Base-by-base conservation (phyloP, 306 rosid genomes). In the Prunus salicina region DNA sequence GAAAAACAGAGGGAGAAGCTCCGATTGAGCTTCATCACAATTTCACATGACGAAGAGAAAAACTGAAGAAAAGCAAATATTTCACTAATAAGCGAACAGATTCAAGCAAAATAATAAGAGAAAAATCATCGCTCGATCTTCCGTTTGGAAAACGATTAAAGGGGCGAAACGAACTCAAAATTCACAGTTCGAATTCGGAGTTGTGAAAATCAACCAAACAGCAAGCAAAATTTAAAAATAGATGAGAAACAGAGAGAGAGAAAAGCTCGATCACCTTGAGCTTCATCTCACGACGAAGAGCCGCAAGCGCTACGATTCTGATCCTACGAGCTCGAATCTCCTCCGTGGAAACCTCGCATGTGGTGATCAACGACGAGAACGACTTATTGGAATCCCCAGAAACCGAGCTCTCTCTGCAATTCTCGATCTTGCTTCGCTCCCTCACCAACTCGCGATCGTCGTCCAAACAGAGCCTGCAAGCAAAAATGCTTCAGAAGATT, bases 231-330 rank as follows among this genome's bases (percentile, higher is more conserved):
- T 20, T 41, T 6, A 8, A 41, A 50, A 65, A 55, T 38, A 11
- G 53, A 46, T 30, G 41, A n/a, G 14, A 6, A 38, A 7, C 2
- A 28, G 47, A 67, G 28, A 49, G 60, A 69, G 53, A 27, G 15
- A 25, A 61, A 11, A 10, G 41, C 53, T 47, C 34, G 28, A 56
- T 20, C 62, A 91, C 97, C 89, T 85, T 84, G 71, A 88, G 87
- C 65, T 82, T 85, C 87, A 87, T 80, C 77, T 82, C 87, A 38
- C 67, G 79, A 73, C 63, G 81, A 58, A 84, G 80, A 81, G 88
- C 55, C 6, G 72, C 79, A 18, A 88, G 81, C 61, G 85, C 81
- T 28, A 78, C 53, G 75, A 75, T 80, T 51, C 81, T 82, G 58
- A 67, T 64, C 62, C 46, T 22, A 2, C 71, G 82, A 1, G 82